Base-by-base conservation (phyloP, 768 basidiomycete species). In the Trametes punicea region DNA sequence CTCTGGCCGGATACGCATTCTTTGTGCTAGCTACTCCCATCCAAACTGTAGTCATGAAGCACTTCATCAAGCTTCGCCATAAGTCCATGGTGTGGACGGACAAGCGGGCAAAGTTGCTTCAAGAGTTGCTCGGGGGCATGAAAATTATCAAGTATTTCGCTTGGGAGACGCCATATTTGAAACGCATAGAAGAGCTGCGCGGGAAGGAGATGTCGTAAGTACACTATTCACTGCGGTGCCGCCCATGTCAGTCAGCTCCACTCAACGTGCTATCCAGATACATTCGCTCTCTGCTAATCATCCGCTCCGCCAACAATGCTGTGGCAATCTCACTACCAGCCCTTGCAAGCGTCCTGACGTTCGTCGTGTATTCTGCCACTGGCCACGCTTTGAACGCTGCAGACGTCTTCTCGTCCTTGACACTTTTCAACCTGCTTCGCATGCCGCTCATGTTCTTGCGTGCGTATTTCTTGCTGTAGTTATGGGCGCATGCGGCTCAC, bases 61-160 rank as follows among this genome's bases (percentile, higher is more conserved):
- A 72, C 5, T 75, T 95, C 29, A 90, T 93, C 68, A 69, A 70
- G 6, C 67, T 87, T 50, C 80, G 95, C 11, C 74, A 76, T 56
- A 88, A 85, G 67, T 82, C 84, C 48, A 94, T 95, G 90, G 69
- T 71, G 0, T 96, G 88, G 88, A 97, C 88, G 5, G 95, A 98
- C 66, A 90, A 88, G 67, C 83, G 95, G 9, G 88, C 89, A 13
- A 93, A 92, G 65, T 72, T 94, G 4, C 78, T 97, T 10, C 93
- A 95, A 68, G 95, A 98, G 67, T 77, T 98, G 1, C 72, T 97
- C 0, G 84, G 86, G 13, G 90, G 90, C 1, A 94, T 97, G 83
- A 87, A 90, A 61, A 81, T 96, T 58, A 89, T 97, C 78, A 97
- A 97, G 70, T 86, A 87, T 69, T 95, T 95, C 70, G 85, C 88